Base-by-base conservation (phyloP, 106 monocot genomes). In the Iris macrosiphon region DNA sequence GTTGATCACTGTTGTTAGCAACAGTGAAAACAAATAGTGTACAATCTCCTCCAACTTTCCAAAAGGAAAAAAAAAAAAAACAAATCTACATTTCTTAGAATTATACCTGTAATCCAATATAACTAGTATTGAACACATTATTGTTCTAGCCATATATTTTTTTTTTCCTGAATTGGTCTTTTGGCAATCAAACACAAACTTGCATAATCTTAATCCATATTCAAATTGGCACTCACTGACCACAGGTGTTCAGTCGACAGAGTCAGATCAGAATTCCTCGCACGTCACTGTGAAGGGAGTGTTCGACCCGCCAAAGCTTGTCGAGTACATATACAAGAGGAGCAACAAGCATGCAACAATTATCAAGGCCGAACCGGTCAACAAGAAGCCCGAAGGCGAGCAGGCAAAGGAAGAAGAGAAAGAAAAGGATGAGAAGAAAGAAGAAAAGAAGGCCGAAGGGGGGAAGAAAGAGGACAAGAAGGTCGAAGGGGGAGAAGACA, bases 251-350 rank as follows among this genome's bases (percentile, higher is more conserved):
- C 70, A 90, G 50, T 42, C 73, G 14, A 81, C 71, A 11, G 77
- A 71, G 15, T 54, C 84, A 28, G 77, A 81, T 2, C 70, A 84
- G 59, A 79, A 70, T 61, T 40, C 59, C 21, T 83, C 88, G 0
- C 37, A 79, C 45, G 88, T 88, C 21, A 73, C 67, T 4, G 88
- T 88, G 31, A 83, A 70, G 21, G 88, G 88, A 27, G 54, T 76
- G 4, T 70, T 88, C 45, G 72, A 83, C 31, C 66, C 79, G 2
- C 25, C 62, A 7, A 73, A 62, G 40, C 77, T 88, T 10, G 79
- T 73, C 14, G 70, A 79, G 37, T 88, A 88, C 76, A 42, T 88
- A 41, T 78, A 88, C 73, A 83, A 83, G 48, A 61, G 79, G 22
- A 88, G 79, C 3, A 76, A 83, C 9, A 88, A 83, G 51, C 79